Percentiles rank a stretch among this genome's conserved stretches.
These are phyloP conservation scores for Cladosporium colombiae DNA, from an alignment of 2,329 filamentous ascomycete genomes.

Conservation along the genomic window DNA sequence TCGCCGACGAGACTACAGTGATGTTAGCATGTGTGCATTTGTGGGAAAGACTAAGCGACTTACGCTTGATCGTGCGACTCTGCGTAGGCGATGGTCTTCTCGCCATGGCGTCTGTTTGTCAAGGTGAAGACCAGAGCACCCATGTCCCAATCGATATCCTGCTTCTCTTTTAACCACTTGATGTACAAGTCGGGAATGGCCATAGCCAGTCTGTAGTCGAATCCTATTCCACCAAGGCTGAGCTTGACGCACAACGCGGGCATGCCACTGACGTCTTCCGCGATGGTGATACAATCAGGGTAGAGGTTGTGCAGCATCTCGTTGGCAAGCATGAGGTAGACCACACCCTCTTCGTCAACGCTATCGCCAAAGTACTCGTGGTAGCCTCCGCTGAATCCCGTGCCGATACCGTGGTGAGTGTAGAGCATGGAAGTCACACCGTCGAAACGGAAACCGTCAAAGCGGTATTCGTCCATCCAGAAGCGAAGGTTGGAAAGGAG, in stretches of 20 bases:
- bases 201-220: slow-evolving; percentile 97
- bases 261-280: slow-evolving; percentile 98
- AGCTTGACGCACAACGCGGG: slow-evolving; percentile 89
- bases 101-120: slow-evolving; percentile 88
- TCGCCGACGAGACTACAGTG: slow-evolving; percentile 81
- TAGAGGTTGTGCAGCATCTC: slow-evolving; percentile 92
- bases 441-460: slow-evolving; percentile 97
- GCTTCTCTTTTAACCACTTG: slow-evolving; percentile 92
- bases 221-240: slow-evolving; percentile 85
- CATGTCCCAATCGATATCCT: slow-evolving; percentile 91
- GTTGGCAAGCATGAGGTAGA: slow-evolving; percentile 95
- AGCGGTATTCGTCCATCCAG: slow-evolving; percentile 98
- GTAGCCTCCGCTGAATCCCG: slow-evolving; percentile 96
- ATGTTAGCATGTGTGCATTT: slow-evolving; percentile 26
- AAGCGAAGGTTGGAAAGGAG: slow-evolving; percentile 92
- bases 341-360: slow-evolving; percentile 90
- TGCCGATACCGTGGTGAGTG: slow-evolving; percentile 91
- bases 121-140: slow-evolving; percentile 80
- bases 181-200: slow-evolving; percentile 99
- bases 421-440: slow-evolving; percentile 99
- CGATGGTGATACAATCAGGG: slow-evolving; percentile 84
- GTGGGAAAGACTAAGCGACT: slow-evolving; percentile 42
- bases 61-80: slow-evolving; percentile 98
- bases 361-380: slow-evolving; percentile 92
- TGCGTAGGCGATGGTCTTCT: slow-evolving; percentile 97